Evolutionary conservation across 2,329 filamentous ascomycete species (phyloP).

Genomic region (Apiospora arundinis): DNA sequence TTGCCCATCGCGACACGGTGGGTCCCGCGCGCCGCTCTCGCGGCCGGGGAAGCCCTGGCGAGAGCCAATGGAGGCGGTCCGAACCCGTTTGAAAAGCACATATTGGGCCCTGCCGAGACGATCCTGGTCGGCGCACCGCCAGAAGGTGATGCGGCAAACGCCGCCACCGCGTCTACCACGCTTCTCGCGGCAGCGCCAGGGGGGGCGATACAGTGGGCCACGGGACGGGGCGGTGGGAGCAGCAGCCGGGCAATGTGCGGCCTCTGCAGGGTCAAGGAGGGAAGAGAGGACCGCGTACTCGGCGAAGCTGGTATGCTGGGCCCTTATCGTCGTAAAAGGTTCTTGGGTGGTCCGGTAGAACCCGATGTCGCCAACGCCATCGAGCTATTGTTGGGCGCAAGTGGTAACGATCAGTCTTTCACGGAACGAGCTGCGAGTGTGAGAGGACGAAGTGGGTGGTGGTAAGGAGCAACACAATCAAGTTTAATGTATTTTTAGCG

Average conservation of each 20-base stretch:
- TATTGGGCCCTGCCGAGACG: not conserved
- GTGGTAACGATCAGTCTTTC: too few species aligned
- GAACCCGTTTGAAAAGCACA: not conserved
- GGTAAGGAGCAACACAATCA: not conserved
- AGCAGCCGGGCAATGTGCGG: not conserved
- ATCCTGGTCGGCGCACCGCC: not conserved
- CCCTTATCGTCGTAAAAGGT: not conserved
- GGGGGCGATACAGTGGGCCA: too few species aligned
- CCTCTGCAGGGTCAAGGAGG: not conserved
- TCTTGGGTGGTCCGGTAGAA: not conserved
- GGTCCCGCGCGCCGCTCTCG: not conserved
- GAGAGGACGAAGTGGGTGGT: not conserved
- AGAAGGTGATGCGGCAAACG: not conserved
- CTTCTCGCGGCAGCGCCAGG: not conserved
- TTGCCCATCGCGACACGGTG: not conserved
- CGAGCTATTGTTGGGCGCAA: not conserved
- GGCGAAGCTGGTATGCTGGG: not conserved
- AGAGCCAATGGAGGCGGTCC: not conserved
- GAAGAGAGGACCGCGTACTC: rapidly evolving
- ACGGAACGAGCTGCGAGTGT: not conserved
- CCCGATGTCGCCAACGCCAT: not conserved
- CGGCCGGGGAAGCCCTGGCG: not conserved
- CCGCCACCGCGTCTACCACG: not conserved
- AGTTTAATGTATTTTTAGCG: not conserved
- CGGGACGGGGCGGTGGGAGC: too few species aligned